Evolutionary conservation across 1,284 basidiomycete genomes (phyloP), one percentile per base, ranked within the genome.

Genomic region (Anthracocystis panici-leucophaei): DNA sequence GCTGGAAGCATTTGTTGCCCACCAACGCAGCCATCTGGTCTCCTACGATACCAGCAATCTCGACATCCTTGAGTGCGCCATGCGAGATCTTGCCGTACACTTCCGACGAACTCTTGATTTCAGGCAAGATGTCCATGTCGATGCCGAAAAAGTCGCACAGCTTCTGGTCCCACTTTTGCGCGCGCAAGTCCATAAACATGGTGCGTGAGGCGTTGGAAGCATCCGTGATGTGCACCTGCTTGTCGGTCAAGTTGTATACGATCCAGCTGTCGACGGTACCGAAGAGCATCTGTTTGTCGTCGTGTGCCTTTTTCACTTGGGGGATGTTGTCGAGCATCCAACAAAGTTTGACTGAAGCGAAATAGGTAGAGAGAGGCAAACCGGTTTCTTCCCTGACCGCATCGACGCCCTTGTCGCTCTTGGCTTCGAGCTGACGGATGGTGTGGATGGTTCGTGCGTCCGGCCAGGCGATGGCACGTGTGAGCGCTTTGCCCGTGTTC

Each of bases 241-340:
- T 92, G 62, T 94, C 94, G 6, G 94, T 92, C 20, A 96, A 88
- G 86, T 95, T 93, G 86, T 95, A 97, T 74, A 92, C 90, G 61
- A 98, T 89, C 95, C 96, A 99, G 35, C 92, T 94, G 86, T 99
- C 97, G 61, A 99, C 91, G 0, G 97, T 99, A 33, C 96, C 96
- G 81, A 97, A 95, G 50, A 92, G 87, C 33, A 99, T 89, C 77
- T 93, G 90, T 83, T 94, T 93, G 52, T 89, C 87, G 42, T 93
- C 91, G 84, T 95, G 91, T 0, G 96, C 95, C 66, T 90, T 88
- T 51, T 88, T 87, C 50, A 98, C 94, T 40, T 90, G 90, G n/a
- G 89, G 88, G 77, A 92, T 87, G 85, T 98, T 91, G 85, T 96
- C 92, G 69, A 97, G 90, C 92, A 99, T 94, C 96, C 96, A 99